Base-by-base conservation (phyloP, 192 early-diverging fungal genomes). In the Physocladia obscura region DNA sequence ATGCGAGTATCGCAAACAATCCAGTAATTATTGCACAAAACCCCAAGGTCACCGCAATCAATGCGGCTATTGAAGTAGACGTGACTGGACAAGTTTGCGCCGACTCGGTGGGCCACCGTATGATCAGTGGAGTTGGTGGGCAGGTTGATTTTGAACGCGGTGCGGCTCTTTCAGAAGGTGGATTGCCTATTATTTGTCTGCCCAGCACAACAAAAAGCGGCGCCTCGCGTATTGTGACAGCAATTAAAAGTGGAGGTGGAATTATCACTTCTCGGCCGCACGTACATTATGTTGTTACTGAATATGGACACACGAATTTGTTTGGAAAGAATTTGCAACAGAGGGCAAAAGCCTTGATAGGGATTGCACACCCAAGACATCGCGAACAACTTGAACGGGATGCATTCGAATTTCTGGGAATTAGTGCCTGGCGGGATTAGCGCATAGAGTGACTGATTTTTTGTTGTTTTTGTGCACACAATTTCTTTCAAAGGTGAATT, bases 81-180 rank as follows among this genome's bases (percentile, higher is more conserved):
- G 44, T 84, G 15, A 82, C 82, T 11, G 82, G 82, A 6, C 80
- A 82, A 57, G 80, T 81, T 22, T 80, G 78, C 44, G 82, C 80
- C 4, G 82, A 82, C 47, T 80, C 78, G 19, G 63, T 84, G 3
- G 82, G 82, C 0, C 68, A 57, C 48, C 37, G 32, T 3, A 71
- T 76, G 74, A 76, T 84, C 38, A 78, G 76, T 24, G 82, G 82
- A 36, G 82, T 84, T 1, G 82, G 82, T 8, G 79, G 80, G 1
- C 82, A 84, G 56, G 74, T 82, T 26, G 80, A 84, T 47, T 84
- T 84, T 52, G 82, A 84, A 57, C 73, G 79, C 3, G 82, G 82
- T 38, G 82, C 82, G 2, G 80, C 82, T 5, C 34, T 84, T 4
- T 75, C 71, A 34, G 39, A 39, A 0, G 80, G 78, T 34, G 82